Evolutionary conservation across 805 yeast genomes (phyloP), one percentile per base, ranked within the genome.

Genomic region (Pachysolen tannophilus): DNA sequence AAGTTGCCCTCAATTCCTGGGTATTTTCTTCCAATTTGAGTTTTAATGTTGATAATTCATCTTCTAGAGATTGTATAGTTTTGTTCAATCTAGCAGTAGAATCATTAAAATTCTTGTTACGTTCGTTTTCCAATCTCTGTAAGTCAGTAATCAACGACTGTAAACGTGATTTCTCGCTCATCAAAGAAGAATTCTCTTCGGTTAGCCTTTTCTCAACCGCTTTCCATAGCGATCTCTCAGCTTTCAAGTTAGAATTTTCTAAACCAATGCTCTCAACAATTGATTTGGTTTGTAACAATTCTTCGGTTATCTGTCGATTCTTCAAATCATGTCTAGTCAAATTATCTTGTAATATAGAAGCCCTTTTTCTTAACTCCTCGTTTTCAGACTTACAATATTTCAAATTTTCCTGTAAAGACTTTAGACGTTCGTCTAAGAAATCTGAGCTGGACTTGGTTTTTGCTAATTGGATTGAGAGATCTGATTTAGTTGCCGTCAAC

Each of bases 51-150:
- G 66, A 60, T 29, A 73, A 43, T 32, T 75, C 75, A 21, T 42
- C 39, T 43, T 75, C 74, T 20, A 78, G 59, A 17, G 67, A 53
- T 30, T 68, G 70, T 8, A 77, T 57, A 32, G 74, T 75, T 17
- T 61, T 55, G 7, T 66, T 48, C 34, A 76, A 63, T 28, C 79
- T 61, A 10, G 61, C 55, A 15, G 75, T 64, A 4, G 78, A 49
- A 26, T 75, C 78, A 15, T 58, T 50, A 31, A 70, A 63, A 5
- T 72, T 59, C 1, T 55, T 44, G 33, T 79, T 82, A 35, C 87
- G 66, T 49, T 83, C 88, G 34, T 65, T 65, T 37, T 75, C 74
- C 26, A 75, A 49, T 2, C 75, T 48, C 53, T 83, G 90, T 30
- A 84, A 56, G 45, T 70, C 79, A 6, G 69, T 53, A 8, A 82